A percentile compares a stretch with the other conserved stretches of the same genome.
Conservation (phyloP, 75 land plant species). For the Pinus taeda region DNA sequence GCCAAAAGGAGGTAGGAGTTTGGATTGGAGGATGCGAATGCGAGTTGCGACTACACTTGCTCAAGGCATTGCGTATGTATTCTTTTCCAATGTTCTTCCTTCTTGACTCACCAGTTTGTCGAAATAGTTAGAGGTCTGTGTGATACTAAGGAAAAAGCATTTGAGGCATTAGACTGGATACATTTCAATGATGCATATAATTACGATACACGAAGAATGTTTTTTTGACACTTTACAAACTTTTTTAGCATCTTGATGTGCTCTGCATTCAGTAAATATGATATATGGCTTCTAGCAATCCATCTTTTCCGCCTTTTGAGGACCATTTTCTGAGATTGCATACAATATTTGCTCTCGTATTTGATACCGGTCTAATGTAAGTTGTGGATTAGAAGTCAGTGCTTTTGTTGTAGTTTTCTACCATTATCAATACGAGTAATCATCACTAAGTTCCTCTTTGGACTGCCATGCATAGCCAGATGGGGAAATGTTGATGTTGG, state of each 20-base stretch:
- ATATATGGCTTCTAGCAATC: background rate
- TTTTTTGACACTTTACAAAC: background rate
- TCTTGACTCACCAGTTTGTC: background rate
- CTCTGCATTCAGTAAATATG: background rate
- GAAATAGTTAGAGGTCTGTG: background rate
- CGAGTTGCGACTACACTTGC: constrained; percentile 87
- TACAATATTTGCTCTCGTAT: background rate
- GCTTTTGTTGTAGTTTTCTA: background rate
- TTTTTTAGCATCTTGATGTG: background rate
- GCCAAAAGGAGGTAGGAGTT: constrained; percentile 61
- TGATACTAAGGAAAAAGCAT: background rate
- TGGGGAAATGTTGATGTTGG: background rate
- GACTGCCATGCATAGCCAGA: background rate
- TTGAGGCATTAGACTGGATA: background rate
- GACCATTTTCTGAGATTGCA: background rate
- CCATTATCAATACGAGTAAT: background rate
- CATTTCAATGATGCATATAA: background rate
- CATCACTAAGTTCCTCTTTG: background rate
- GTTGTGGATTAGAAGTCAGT: no score
- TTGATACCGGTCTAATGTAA: background rate
- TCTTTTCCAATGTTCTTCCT: background rate
- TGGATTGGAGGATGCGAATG: constrained; percentile 90
- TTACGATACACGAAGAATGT: background rate
- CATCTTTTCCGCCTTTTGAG: background rate
- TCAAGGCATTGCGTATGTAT: constrained; percentile 92